Evolutionary conservation across 164 flowering plant genomes (phyloP).

Genomic region (Nelumbo lutea): DNA sequence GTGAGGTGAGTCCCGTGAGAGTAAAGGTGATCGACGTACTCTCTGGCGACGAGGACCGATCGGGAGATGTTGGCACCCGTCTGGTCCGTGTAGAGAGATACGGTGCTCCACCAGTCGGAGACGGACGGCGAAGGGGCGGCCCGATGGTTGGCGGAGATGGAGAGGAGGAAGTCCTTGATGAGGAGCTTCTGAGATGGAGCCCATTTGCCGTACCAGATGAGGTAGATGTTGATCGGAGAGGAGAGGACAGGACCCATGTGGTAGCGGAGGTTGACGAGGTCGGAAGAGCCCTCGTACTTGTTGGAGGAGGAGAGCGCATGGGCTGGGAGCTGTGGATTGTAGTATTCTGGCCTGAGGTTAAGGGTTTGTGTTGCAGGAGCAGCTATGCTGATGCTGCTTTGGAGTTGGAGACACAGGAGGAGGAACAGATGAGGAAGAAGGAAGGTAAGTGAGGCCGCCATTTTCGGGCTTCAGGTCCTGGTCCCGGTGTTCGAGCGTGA

Average conservation of each 20-base stretch:
- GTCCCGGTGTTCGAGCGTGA: not conserved
- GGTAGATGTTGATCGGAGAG: slow-evolving; percentile 64
- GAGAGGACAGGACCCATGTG: slow-evolving; percentile 97
- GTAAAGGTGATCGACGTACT: slow-evolving; percentile 56
- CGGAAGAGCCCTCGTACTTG: slow-evolving; percentile 81
- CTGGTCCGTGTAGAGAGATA: slow-evolving; percentile 83
- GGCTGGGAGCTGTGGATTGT: slow-evolving; percentile 45
- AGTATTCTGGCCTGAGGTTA: slow-evolving; percentile 16
- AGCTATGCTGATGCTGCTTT: not conserved
- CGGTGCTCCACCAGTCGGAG: slow-evolving; percentile 84
- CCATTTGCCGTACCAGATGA: slow-evolving; percentile 94
- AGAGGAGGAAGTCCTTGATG: slow-evolving; percentile 75
- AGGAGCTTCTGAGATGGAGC: slow-evolving; percentile 41
- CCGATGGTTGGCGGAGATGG: slow-evolving; percentile 48
- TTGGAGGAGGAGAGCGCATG: slow-evolving; percentile 43
- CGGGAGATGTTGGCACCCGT: slow-evolving; percentile 79
- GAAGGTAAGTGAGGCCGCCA: slow-evolving; percentile 10
- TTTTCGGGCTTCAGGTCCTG: not conserved
- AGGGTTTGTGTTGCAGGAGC: slow-evolving; percentile 21
- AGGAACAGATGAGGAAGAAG: slow-evolving; percentile 7
- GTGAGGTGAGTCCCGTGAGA: slow-evolving; percentile 68
- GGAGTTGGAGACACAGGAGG: not conserved
- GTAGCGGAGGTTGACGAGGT: slow-evolving; percentile 69
- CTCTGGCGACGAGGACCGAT: slow-evolving; percentile 50
- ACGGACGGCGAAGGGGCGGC: slow-evolving; percentile 54